phyloP scores from a whole-genome alignment of 257 asterid species.

The Paulownia fortunei region DNA sequence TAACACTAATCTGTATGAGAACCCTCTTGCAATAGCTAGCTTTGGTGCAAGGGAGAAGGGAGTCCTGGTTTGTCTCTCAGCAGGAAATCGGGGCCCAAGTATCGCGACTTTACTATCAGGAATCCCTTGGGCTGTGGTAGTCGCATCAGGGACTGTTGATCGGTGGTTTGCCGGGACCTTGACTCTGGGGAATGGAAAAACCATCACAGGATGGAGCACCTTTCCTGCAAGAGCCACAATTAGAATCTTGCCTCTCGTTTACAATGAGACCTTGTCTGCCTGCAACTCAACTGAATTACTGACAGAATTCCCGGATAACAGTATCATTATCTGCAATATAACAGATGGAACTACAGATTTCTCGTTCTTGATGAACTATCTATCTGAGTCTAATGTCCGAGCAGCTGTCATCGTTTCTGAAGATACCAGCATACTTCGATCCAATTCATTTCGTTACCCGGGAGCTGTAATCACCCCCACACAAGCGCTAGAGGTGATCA shows the following conservation, averaged over 20 bases:
- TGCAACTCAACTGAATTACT: slow-evolving; percentile 28
- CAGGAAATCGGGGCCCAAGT: slow-evolving; percentile 43
- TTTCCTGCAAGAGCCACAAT: slow-evolving; percentile 34
- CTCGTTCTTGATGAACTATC: background rate
- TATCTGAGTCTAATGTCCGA: slow-evolving; percentile 21
- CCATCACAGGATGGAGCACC: slow-evolving; percentile 38
- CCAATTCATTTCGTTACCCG: slow-evolving; percentile 28
- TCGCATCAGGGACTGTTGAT: slow-evolving; percentile 42
- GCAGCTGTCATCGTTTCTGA: slow-evolving; percentile 39
- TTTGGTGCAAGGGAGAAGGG: slow-evolving; percentile 50
- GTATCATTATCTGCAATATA: slow-evolving; percentile 36
- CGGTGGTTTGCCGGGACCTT: slow-evolving; percentile 47
- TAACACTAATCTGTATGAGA: slow-evolving; percentile 1
- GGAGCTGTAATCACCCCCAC: slow-evolving; percentile 35
- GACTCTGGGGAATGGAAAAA: slow-evolving; percentile 43
- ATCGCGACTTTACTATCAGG: slow-evolving; percentile 22
- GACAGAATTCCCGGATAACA: background rate
- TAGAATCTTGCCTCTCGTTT: slow-evolving; percentile 29
- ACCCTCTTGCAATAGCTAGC: slow-evolving; percentile 38
- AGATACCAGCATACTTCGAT: slow-evolving; percentile 18
- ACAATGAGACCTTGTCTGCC: slow-evolving; percentile 25
- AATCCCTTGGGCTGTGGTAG: slow-evolving; percentile 44
- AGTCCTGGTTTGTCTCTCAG: slow-evolving; percentile 32
- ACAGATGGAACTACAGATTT: slow-evolving; percentile 8
- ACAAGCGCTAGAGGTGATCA: slow-evolving; percentile 29